Base-by-base conservation (phyloP, 139 green algal species). In the Edaphochlamys debaryana region DNA sequence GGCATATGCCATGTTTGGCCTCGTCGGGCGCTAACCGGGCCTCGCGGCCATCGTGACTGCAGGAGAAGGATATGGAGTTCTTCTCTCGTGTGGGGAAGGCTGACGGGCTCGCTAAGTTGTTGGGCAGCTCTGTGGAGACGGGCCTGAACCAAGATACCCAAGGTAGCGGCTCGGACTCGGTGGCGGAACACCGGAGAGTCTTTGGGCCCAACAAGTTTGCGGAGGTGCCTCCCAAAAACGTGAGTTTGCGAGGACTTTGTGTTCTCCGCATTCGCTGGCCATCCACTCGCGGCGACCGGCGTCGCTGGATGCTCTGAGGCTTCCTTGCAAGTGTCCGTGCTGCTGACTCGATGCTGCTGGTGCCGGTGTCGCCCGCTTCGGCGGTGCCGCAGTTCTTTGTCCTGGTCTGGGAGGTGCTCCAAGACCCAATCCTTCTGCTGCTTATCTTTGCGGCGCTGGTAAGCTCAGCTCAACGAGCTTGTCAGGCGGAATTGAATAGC, bases 351-450 rank as follows among this genome's bases (percentile, higher is more conserved):
- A 6, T 2, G 56, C 1, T n/a, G 4, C 52, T 63, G 17, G 25
- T 15, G 19, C 56, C 4, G 23, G 6, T 62, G 52, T 3, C 52
- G 23, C 4, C 56, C 2, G 9, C 17, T n/a, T 9, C 56, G 56
- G 23, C 56, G 15, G 25, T 19, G 38, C 32, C 37, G 50, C 66
- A 75, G 66, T 84, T 84, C 78, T 77, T 84, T 36, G 23, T 56
- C 2, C 78, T 84, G 3, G 78, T 84, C 1, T 84, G 78, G 78
- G 78, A 82, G 76, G 76, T 93, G 37, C 23, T 86, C 9, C 81
- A 85, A 77, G 97, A 99, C 87, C 92, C 95, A 15, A 99, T 96
- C 34, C 93, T 99, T 50, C 90, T 98, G 30, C 90, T 99, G 71
- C 93, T 99, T 9, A 96, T 98, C 76, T 74, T 84, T 17, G 95